These are phyloP conservation scores for Neocucurbitaria cava DNA, from an alignment of 2,329 filamentous ascomycete genomes.

Conservation along the genomic window DNA sequence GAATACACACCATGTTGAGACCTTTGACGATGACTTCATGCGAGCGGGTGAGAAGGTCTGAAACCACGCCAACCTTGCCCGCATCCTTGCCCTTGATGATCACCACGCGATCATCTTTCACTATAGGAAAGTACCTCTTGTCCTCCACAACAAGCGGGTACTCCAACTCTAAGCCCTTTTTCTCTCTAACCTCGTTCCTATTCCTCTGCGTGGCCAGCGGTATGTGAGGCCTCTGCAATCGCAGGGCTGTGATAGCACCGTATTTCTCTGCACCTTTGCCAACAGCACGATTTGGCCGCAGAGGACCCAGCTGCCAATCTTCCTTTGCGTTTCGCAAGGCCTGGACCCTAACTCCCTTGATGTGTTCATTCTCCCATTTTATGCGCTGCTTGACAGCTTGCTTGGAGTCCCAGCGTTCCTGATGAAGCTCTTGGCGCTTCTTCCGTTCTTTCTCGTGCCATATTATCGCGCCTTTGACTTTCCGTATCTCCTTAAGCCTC, in stretches of 20 bases:
- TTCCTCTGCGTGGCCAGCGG: conserved; percentile 43
- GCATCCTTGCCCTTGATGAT: conserved; percentile 78
- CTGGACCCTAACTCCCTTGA: conserved; percentile 44
- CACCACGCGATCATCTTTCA: conserved; percentile 78
- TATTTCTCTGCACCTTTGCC: conserved; percentile 65
- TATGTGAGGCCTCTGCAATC: conserved; percentile 45
- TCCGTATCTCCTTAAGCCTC: conserved; percentile 47
- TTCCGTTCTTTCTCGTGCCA: conserved; percentile 38
- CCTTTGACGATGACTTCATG: conserved; percentile 47
- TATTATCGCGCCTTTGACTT: conserved; percentile 50
- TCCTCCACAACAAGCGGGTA: conserved; percentile 39
- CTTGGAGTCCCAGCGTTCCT: conserved; percentile 40
- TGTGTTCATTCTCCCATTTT: conserved; percentile 32
- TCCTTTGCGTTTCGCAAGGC: conserved; percentile 69
- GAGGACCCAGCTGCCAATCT: conserved; percentile 78
- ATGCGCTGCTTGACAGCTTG: conserved; percentile 29
- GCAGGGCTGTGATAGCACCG: conserved; percentile 59
- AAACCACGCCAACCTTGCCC: conserved; percentile 82
- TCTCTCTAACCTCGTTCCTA: conserved; percentile 26
- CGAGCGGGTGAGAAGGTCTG: conserved; percentile 54
- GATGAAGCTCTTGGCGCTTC: conserved; percentile 28
- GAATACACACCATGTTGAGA: conserved; percentile 48
- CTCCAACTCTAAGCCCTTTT: conserved; percentile 26
- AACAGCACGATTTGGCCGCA: conserved; percentile 78
- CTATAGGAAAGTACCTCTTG: conserved; percentile 45